Evolutionary conservation across 306 rosid species (phyloP), one percentile per base, ranked within the genome.

Genomic region (Trifolium pratense): DNA sequence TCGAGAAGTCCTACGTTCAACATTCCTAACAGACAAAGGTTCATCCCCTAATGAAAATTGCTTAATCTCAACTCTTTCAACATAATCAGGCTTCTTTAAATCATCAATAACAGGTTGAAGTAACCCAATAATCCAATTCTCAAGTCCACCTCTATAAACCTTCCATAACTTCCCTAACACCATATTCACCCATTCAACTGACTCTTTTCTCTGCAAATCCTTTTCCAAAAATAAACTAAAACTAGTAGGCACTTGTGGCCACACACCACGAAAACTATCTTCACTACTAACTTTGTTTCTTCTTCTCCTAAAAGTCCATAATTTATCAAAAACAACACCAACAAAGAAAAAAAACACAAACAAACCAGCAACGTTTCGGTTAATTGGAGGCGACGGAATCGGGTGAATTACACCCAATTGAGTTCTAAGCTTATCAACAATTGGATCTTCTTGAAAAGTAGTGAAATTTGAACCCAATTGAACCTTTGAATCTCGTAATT

Each of bases 121-220:
- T 80, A 87, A 51, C 34, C 99, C 99, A 21, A 87, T 89, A n/a
- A 95, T 52, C 99, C 99, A 95, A 51, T 91, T 89, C 86, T 95
- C 99, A 49, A 95, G 29, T 43, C 87, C 97, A 59, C 81, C 87
- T 82, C 95, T 83, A 69, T 95, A 95, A 23, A 88, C 99, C 81
- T 95, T 95, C 99, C 99, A 95, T 26, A 95, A 71, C 87, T 95
- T 95, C 17, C 91, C 99, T 67, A 95, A 34, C 68, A 95, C 99
- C 99, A 95, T 95, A 69, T 95, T 95, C 75, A 95, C 99, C 99
- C 99, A 95, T 64, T 95, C 99, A 70, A 91, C 99, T 3, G 97
- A 91, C 69, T 95, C 99, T 70, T 95, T 95, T 73, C 99, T 85
- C 87, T 88, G 99, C 83, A 95, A 88, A 83, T 91, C 99, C 90